Evolutionary conservation across 148 eudicot species (phyloP).

Genomic region (Chenopodium berlandieri): DNA sequence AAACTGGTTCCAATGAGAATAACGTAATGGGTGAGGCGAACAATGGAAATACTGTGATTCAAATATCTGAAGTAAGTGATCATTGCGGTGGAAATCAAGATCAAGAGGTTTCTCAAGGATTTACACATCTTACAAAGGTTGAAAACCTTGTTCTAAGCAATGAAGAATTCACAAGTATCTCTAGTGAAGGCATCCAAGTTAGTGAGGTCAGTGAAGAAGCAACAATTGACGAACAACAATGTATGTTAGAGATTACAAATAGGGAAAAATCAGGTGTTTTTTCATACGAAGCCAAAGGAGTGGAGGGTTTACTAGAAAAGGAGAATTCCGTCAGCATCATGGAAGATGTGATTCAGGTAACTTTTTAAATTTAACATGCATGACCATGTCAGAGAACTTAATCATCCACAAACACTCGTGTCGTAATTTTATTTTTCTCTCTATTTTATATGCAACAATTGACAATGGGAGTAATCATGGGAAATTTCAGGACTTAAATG

Average conservation of each 20-base stretch:
- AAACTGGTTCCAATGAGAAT: neutral
- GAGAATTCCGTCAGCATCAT: neutral
- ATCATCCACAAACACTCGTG: neutral
- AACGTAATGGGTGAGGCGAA: neutral
- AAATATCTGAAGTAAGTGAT: neutral
- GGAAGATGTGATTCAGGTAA: neutral
- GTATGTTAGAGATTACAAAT: neutral
- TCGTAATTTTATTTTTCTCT: neutral
- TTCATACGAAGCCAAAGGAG: neutral
- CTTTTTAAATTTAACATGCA: neutral
- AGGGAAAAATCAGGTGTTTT: neutral
- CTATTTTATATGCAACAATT: neutral
- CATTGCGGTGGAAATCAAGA: neutral
- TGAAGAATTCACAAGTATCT: neutral
- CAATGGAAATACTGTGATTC: neutral
- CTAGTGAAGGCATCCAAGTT: neutral
- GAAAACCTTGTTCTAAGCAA: neutral
- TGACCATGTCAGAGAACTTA: neutral
- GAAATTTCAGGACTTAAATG: neutral
- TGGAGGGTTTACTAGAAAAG: neutral
- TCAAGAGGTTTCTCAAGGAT: neutral
- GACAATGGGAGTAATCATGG: neutral
- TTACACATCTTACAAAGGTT: neutral
- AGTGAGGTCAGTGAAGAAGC: neutral
- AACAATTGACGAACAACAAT: neutral